Percentiles rank a stretch among this genome's conserved stretches.
These are phyloP conservation scores for Boletellus ananas DNA, from an alignment of 768 basidiomycete species.

Conservation along the genomic window DNA sequence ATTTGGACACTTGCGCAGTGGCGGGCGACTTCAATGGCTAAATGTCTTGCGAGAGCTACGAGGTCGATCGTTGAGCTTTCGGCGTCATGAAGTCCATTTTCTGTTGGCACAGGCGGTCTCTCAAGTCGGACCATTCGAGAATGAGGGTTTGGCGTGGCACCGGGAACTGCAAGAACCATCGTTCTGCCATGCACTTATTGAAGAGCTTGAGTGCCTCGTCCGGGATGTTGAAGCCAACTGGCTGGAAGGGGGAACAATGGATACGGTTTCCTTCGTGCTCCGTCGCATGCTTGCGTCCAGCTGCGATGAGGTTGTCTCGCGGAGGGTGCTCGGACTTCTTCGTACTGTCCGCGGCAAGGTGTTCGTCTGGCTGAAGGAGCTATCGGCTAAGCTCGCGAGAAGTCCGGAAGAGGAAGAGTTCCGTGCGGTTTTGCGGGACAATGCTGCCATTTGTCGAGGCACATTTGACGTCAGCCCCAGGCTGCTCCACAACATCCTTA, in stretches of 20 bases:
- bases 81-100: slow-evolving; percentile 36
- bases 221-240: slow-evolving; percentile 38
- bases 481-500: slow-evolving; percentile 10
- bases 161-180: slow-evolving; percentile 26
- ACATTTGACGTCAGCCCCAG: slow-evolving; percentile 23
- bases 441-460: slow-evolving; percentile 37
- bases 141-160: slow-evolving; percentile 39
- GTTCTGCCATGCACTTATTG: slow-evolving; percentile 37
- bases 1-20: slow-evolving; percentile 44
- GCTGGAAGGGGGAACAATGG: slow-evolving; percentile 32
- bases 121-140: slow-evolving; percentile 36
- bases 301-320: slow-evolving; percentile 6
- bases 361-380: slow-evolving; percentile 36
- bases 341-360: slow-evolving; percentile 29
- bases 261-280: slow-evolving; percentile 33
- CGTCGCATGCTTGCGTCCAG: slow-evolving; percentile 36
- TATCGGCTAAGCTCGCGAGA: slow-evolving; percentile 22
- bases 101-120: slow-evolving; percentile 43
- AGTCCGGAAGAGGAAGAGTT: slow-evolving; percentile 10
- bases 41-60: slow-evolving; percentile 46
- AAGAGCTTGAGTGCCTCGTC: slow-evolving; percentile 33
- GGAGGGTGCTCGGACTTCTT: slow-evolving; percentile 25
- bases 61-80: slow-evolving; percentile 36
- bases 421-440: slow-evolving; percentile 28
- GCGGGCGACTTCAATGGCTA: slow-evolving; percentile 44